phyloP scores from a whole-genome alignment of 352 stramenopile species.

The Pythium pyrilobum region DNA sequence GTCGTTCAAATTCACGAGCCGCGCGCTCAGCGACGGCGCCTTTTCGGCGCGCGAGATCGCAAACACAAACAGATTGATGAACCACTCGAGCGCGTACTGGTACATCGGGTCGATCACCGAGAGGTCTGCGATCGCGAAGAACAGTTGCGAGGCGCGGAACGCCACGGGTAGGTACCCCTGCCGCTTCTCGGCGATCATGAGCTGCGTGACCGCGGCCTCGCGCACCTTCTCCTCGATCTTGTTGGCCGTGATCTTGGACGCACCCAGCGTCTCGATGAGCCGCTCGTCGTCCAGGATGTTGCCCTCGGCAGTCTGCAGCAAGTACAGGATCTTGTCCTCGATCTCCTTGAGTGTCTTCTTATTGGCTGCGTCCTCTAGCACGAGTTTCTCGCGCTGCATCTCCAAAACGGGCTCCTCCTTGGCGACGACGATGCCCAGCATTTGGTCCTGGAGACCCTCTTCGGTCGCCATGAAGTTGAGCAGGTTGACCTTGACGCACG shows the following conservation, averaged over 20 bases:
- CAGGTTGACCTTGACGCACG: slow-evolving; percentile 96
- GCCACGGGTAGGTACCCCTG: slow-evolving; percentile 91
- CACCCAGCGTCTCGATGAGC: slow-evolving; percentile 91
- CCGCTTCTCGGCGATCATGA: slow-evolving; percentile 91
- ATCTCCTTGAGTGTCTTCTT: slow-evolving; percentile 95
- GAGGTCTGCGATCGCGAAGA: slow-evolving; percentile 94
- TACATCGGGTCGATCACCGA: slow-evolving; percentile 95
- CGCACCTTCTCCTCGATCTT: slow-evolving; percentile 94
- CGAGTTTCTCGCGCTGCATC: slow-evolving; percentile 88
- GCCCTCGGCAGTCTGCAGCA: slow-evolving; percentile 90
- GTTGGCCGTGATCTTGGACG: slow-evolving; percentile 91
- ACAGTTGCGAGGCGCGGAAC: slow-evolving; percentile 88
- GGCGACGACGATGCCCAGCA: slow-evolving; percentile 93
- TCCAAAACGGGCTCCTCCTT: slow-evolving; percentile 93
- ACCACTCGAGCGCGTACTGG: slow-evolving; percentile 95
- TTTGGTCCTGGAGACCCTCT: slow-evolving; percentile 94
- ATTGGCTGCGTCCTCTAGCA: slow-evolving; percentile 93
- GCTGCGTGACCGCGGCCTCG: slow-evolving; percentile 88
- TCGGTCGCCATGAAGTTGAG: slow-evolving; percentile 96
- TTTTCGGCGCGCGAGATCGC: slow-evolving; percentile 87
- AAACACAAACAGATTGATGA: slow-evolving; percentile 93
- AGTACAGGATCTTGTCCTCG: slow-evolving; percentile 94
- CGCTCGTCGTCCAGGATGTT: slow-evolving; percentile 96
- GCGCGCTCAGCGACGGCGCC: slow-evolving; percentile 61
- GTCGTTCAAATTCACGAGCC: slow-evolving; percentile 90